Conservation (phyloP, 2,329 filamentous ascomycete genomes). For the Talaromyces islandicus region DNA sequence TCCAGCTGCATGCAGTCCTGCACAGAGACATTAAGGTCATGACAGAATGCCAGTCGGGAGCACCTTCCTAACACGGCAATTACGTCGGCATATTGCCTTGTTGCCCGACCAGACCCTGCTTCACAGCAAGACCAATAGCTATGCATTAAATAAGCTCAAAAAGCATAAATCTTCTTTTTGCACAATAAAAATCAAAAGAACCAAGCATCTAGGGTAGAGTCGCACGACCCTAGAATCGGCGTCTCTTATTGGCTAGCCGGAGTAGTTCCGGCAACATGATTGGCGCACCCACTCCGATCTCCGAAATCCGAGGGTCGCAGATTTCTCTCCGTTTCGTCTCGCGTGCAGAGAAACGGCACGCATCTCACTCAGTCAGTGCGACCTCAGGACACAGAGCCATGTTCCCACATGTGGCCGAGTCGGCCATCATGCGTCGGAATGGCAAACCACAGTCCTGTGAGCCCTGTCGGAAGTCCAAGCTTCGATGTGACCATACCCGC, state of each 20-base stretch:
- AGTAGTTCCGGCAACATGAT: neutral
- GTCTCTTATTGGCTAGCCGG: neutral
- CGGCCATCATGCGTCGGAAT: constrained; percentile 26
- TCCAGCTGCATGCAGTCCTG: neutral
- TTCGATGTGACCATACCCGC: constrained; percentile 30
- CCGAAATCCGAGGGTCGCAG: neutral
- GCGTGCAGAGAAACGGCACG: neutral
- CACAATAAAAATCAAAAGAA: neutral
- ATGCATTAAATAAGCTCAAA: neutral
- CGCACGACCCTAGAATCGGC: neutral
- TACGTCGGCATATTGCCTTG: neutral
- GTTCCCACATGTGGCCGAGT: neutral
- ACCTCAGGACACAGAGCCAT: neutral
- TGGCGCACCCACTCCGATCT: neutral
- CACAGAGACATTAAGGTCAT: neutral
- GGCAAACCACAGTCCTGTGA: constrained; percentile 32
- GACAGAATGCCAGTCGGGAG: neutral
- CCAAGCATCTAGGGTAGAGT: neutral
- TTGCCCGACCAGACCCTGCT: neutral
- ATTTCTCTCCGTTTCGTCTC: neutral
- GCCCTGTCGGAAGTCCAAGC: constrained; percentile 32
- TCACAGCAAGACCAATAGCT: neutral
- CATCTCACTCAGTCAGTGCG: neutral
- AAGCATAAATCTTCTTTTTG: neutral
- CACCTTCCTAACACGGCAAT: neutral